Evolutionary conservation across 1,284 basidiomycete genomes (phyloP).

Genomic region (Marasmius oreades): DNA sequence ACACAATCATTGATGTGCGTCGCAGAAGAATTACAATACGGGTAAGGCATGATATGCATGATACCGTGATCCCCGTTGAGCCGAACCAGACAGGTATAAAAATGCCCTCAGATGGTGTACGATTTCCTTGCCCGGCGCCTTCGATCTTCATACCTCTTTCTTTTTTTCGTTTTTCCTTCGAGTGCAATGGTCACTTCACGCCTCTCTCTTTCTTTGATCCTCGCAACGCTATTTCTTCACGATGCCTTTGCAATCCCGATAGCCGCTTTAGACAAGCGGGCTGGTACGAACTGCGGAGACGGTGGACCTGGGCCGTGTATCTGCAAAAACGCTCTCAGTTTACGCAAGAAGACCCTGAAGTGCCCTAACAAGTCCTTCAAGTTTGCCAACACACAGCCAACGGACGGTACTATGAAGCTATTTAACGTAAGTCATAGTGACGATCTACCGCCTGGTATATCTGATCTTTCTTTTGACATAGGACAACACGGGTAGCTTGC

Average conservation of each 20-base stretch:
- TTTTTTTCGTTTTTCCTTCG: not conserved
- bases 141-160: not conserved
- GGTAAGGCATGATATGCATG: too few species aligned
- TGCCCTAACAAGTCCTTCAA: not conserved
- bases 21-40: too few species aligned
- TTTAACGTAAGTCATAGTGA: not conserved
- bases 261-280: not conserved
- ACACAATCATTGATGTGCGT: too few species aligned
- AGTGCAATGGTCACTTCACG: not conserved
- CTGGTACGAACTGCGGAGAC: not conserved
- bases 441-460: not conserved
- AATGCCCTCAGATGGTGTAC: not conserved
- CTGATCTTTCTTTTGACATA: too few species aligned
- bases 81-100: too few species aligned
- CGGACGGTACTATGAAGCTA: not conserved
- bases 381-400: not conserved
- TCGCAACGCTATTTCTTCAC: not conserved
- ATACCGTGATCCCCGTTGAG: too few species aligned
- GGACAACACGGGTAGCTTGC: not conserved
- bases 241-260: not conserved
- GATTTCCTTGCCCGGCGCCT: not conserved
- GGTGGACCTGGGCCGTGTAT: not conserved
- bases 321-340: not conserved
- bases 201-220: not conserved
- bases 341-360: not conserved